These are phyloP conservation scores for Polyplosphaeria fusca DNA, from an alignment of 495 filamentous ascomycete species.

Conservation along the genomic window DNA sequence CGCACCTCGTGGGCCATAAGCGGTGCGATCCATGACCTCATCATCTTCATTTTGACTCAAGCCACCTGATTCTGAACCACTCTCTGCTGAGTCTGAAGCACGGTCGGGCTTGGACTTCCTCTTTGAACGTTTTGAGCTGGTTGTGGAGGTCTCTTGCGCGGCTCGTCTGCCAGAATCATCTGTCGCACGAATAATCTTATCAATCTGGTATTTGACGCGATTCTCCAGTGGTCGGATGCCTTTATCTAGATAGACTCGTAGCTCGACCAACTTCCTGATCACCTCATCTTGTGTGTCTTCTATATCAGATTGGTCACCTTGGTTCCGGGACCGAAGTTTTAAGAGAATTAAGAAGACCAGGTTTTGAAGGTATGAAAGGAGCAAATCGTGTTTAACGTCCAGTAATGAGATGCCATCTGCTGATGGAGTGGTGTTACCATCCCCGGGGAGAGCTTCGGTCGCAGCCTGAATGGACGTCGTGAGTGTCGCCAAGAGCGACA, in stretches of 20 bases:
- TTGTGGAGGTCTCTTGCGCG: background rate
- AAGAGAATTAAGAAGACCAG: slow-evolving; percentile 83
- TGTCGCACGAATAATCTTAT: slow-evolving; percentile 82
- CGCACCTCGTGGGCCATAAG: slow-evolving; percentile 63
- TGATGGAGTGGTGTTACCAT: slow-evolving; percentile 56
- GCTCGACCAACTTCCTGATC: slow-evolving; percentile 77
- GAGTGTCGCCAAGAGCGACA: slow-evolving; percentile 31
- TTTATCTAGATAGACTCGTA: slow-evolving; percentile 83
- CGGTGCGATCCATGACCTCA: slow-evolving; percentile 55
- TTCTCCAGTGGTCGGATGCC: slow-evolving; percentile 86
- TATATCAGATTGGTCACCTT: slow-evolving; percentile 39
- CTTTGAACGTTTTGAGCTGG: slow-evolving; percentile 29
- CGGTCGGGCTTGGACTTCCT: slow-evolving; percentile 38
- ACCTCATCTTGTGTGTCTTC: slow-evolving; percentile 52
- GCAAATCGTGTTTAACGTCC: slow-evolving; percentile 89
- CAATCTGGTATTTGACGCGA: slow-evolving; percentile 84
- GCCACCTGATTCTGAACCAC: slow-evolving; percentile 24
- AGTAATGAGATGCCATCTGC: slow-evolving; percentile 89
- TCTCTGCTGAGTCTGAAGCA: slow-evolving; percentile 43
- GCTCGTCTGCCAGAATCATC: slow-evolving; percentile 58
- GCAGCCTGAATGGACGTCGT: slow-evolving; percentile 34
- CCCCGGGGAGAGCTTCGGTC: slow-evolving; percentile 49
- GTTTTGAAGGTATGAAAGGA: slow-evolving; percentile 93
- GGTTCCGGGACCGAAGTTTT: slow-evolving; percentile 60
- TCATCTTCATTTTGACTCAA: slow-evolving; percentile 42